Conservation (phyloP, 495 filamentous ascomycete genomes). For the Neurospora sp. region DNA sequence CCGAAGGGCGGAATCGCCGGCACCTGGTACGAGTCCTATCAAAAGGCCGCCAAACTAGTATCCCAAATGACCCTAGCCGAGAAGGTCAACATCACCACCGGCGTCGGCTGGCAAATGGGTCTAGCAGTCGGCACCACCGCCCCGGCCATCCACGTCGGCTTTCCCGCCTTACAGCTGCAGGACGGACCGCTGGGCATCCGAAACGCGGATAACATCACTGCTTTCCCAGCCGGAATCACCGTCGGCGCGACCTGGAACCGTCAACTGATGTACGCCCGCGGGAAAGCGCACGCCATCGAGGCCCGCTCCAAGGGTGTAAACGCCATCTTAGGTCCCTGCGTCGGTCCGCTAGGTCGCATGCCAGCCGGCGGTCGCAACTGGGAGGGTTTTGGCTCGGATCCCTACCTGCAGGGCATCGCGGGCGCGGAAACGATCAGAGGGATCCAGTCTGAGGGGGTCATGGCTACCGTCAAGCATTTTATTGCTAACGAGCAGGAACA, state of each 20-base stretch:
- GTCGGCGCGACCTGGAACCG: conserved; percentile 53
- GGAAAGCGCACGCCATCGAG: conserved; percentile 57
- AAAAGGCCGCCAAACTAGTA: conserved; percentile 71
- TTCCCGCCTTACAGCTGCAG: conserved; percentile 81
- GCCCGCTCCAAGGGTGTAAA: conserved; percentile 63
- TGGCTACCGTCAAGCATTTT: conserved; percentile 65
- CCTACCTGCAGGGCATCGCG: conserved; percentile 58
- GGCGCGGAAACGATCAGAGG: conserved; percentile 57
- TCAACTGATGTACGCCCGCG: conserved; percentile 57
- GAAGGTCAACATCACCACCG: conserved; percentile 93
- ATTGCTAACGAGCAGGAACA: conserved; percentile 69
- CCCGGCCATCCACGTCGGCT: conserved; percentile 56
- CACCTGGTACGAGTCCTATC: conserved; percentile 69
- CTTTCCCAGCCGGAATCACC: conserved; percentile 58
- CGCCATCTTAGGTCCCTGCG: conserved; percentile 56
- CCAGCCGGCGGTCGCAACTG: conserved; percentile 66
- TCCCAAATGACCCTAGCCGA: conserved; percentile 74
- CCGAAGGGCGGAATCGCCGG: conserved; percentile 68
- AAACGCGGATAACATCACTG: conserved; percentile 52
- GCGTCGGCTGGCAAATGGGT: conserved; percentile 84
- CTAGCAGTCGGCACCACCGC: conserved; percentile 87
- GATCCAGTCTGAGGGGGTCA: conserved; percentile 63
- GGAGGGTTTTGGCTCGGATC: conserved; percentile 71
- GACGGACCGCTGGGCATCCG: conserved; percentile 68
- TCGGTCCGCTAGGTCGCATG: conserved; percentile 60